Evolutionary conservation across 2,329 filamentous ascomycete genomes (phyloP), one percentile per base, ranked within the genome.

Genomic region (Cordyceps cicadae): DNA sequence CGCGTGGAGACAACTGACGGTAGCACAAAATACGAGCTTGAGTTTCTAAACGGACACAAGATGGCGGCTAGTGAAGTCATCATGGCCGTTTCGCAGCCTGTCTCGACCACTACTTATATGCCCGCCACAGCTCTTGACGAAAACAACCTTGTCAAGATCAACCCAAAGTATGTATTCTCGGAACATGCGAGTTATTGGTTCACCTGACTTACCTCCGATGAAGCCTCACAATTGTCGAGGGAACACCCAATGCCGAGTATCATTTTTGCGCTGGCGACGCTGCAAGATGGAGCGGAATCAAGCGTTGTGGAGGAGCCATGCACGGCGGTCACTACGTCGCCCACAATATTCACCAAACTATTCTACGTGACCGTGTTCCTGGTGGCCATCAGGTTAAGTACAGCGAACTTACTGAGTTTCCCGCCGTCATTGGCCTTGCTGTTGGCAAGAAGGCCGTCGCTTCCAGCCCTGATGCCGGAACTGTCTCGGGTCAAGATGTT

Each of bases 281-380:
- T 17, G 82, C 81, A 37, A 75, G 77, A 53, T 92, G 89, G 89
- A 82, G 86, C 0, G 89, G 88, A 49, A 91, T 93, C 75, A 92
- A 91, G 77, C 86, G 89, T 50, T 90, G 87, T 67, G 89, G 89
- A 26, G 83, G 79, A 17, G 89, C 89, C 39, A 89, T 92, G 81
- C 83, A 88, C 68, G 85, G 87, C 77, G 89, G 88, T 43, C 82
- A 86, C 67, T 78, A 81, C 63, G 82, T 82, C 3, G 88, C 84
- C 7, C 73, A 80, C 58, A 92, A 92, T 69, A 81, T 88, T 59
- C 81, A 89, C 73, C 82, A 87, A 72, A 74, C 78, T 26, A 84
- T 89, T 69, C 70, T 83, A 50, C 70, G 72, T 41, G 66, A 77
- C 56, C 65, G 53, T 19, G 39, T 74, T 26, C 70, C 73, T 0